Conservation (phyloP, 441 rosid genomes). For the Rhodomyrtus psidioides region DNA sequence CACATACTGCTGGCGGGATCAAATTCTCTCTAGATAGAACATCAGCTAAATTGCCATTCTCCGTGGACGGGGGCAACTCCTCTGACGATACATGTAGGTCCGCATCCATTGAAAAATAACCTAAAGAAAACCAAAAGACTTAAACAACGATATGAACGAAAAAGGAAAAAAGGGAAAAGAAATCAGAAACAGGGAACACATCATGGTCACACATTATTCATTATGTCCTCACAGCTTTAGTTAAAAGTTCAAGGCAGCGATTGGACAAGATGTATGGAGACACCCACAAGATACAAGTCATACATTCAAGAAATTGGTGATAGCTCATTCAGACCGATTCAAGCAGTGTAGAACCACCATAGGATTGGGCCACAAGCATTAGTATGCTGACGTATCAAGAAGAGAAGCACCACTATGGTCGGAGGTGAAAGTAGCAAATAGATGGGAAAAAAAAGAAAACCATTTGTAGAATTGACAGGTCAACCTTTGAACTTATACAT, state of each 20-base stretch:
- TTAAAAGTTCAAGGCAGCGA: background rate
- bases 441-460: background rate
- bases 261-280: background rate
- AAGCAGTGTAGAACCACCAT: background rate
- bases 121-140: background rate
- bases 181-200: background rate
- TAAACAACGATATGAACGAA: background rate
- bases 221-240: background rate
- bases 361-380: background rate
- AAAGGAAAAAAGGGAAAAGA: background rate
- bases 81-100: background rate
- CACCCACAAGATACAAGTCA: background rate
- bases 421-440: background rate
- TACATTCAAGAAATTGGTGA: background rate
- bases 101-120: background rate
- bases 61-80: background rate
- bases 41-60: background rate
- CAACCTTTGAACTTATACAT: background rate
- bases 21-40: background rate
- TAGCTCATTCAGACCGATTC: background rate
- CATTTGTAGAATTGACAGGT: background rate
- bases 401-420: background rate
- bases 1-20: conserved; percentile 33
- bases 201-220: background rate
- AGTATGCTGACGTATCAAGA: background rate